Evolutionary conservation across 805 yeast genomes (phyloP).

Genomic region (Schwanniomyces occidentalis): DNA sequence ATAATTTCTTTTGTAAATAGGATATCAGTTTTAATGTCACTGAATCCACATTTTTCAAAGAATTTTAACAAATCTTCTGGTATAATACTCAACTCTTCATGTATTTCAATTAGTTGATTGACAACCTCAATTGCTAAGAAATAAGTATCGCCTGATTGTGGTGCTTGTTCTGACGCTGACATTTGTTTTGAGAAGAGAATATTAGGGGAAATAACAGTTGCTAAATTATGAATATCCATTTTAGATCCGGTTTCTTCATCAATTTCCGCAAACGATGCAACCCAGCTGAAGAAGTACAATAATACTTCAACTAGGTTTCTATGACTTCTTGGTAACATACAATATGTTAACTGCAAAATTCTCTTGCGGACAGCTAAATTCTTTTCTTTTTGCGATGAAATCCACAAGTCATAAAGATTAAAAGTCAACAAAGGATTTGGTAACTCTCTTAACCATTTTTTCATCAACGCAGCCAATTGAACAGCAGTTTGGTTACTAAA

Average conservation of each 20-base stretch:
- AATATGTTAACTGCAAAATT: conserved; percentile 62
- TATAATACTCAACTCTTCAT: conserved; percentile 74
- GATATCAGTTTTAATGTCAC: conserved; percentile 15
- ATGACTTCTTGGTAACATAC: conserved; percentile 77
- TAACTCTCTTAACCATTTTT: conserved; percentile 86
- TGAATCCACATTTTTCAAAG: conserved; percentile 47
- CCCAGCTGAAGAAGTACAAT: conserved; percentile 87
- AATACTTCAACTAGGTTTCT: conserved; percentile 87
- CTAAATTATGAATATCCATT: conserved; percentile 93
- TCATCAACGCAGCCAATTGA: conserved; percentile 89
- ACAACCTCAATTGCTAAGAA: conserved; percentile 91
- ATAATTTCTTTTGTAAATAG: conserved; percentile 37
- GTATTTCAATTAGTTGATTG: conserved; percentile 75
- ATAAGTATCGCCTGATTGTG: conserved; percentile 62
- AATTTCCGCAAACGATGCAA: conserved; percentile 89
- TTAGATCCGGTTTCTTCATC: conserved; percentile 86
- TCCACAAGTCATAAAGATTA: conserved; percentile 75
- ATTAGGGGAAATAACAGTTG: conserved; percentile 95
- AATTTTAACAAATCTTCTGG: conserved; percentile 64
- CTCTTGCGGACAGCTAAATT: conserved; percentile 49
- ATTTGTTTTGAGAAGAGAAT: conserved; percentile 62
- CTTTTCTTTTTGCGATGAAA: conserved; percentile 57
- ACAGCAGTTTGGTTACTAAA: conserved; percentile 78
- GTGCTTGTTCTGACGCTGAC: conserved; percentile 19
- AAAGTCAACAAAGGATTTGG: conserved; percentile 89